Evolutionary conservation across 768 basidiomycete species (phyloP), one percentile per base, ranked within the genome.

Genomic region (Coprinopsis cinerea): DNA sequence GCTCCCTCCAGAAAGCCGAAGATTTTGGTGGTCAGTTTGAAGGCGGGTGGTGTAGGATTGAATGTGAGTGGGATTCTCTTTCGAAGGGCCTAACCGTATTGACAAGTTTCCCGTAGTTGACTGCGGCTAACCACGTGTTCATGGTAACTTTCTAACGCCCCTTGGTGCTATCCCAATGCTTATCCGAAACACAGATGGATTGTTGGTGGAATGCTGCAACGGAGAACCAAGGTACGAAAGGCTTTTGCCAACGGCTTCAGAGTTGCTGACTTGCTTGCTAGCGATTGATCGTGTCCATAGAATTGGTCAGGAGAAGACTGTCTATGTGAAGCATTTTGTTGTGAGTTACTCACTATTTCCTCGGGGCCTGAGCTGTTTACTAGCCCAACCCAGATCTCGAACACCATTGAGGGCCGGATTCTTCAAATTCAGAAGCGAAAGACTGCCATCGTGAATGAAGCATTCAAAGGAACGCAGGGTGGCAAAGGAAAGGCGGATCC

Each of bases 191-290:
- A 9, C 49, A 91, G 88, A 92, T 92, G 88, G 89, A 91, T 59
- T 92, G 88, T 56, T 91, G 89, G 89, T 92, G 89, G 89, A 92
- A 91, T 61, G 79, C 85, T 3, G 88, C 88, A 0, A 81, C 76
- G 3, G 90, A 92, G 61, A 82, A 82, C 45, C 89, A 92, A 77
- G 86, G 85, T 81, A 55, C n/a, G 18, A 30, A 25, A 14, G 47
- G n/a, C n/a, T n/a, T n/a, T n/a, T n/a, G 25, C 24, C 28, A 2
- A 18, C 23, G 39, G 37, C 42, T 34, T 39, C 35, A 36, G 11
- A 2, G 11, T 32, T 20, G 9, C 27, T 34, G 40, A 25, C n/a
- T 13, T 23, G 22, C 17, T 52, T 30, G 13, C 44, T 46, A 85
- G 89, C 90, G 14, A 86, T 92, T 59, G 90, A 92, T 60, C 79